Conservation (phyloP, 2,329 filamentous ascomycete genomes). For the Polychaeton citri region DNA sequence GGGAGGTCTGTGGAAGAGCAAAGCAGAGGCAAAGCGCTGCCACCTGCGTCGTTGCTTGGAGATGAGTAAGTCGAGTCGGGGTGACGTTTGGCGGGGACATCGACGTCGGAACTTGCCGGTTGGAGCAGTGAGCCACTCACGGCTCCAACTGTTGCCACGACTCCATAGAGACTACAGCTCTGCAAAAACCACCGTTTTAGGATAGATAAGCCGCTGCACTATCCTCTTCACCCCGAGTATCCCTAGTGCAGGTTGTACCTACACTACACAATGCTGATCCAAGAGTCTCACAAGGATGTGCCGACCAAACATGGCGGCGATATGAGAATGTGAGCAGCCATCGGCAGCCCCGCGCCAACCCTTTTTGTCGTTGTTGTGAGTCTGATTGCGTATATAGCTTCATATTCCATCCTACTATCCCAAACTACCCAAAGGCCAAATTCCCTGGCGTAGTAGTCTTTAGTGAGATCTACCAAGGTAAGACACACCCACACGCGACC, state of each 20-base stretch:
- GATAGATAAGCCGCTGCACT: no score
- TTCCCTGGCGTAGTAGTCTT: constrained; percentile 84
- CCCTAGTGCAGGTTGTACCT: not conserved
- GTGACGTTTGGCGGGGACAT: not conserved
- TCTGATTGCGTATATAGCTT: constrained; percentile 51
- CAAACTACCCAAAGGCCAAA: constrained; percentile 75
- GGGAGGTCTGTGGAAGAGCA: not conserved
- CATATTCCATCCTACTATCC: constrained; percentile 72
- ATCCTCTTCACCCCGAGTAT: no score
- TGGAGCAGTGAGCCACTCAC: not conserved
- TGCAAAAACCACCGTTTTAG: no score
- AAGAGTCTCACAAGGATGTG: constrained; percentile 47
- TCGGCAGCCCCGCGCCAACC: not conserved
- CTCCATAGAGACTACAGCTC: no score
- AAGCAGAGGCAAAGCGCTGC: not conserved
- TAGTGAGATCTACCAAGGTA: constrained; percentile 92
- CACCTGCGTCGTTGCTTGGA: no score
- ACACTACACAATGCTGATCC: constrained; percentile 40
- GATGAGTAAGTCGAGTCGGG: not conserved
- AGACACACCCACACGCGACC: no score
- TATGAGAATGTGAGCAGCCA: constrained; percentile 33
- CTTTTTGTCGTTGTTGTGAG: constrained; percentile 7
- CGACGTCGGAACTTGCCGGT: not conserved
- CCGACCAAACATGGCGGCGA: constrained; percentile 44
- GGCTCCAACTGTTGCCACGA: not conserved